Base-by-base conservation (phyloP, 257 asterid genomes). In the Avicennia marina region DNA sequence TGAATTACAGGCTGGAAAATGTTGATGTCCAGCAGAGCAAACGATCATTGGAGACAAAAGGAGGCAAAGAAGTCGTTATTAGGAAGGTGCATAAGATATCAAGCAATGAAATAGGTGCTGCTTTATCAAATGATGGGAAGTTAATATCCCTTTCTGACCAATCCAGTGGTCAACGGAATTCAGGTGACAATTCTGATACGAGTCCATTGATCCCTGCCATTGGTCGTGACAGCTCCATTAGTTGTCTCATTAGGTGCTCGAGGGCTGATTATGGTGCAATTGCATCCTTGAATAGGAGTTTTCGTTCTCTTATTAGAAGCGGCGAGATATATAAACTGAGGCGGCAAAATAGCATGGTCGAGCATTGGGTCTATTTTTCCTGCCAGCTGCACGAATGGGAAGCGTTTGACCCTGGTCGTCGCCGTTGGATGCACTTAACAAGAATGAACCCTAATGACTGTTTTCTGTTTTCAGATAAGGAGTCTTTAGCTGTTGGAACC, bases 281-380 rank as follows among this genome's bases (percentile, higher is more conserved):
- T 40, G 94, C 98, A 16, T 80, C 81, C n/a, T 54, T 93, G 50
- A 89, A 84, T 58, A 42, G 77, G 44, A 79, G 75, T 58, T 93
- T 93, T 51, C 94, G 91, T 17, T 73, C 94, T 6, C 83, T 93
- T 55, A 49, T 93, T 56, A 69, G 84, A 58, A 77, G 72, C 7
- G 98, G 95, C 4, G 93, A 83, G 62, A 77, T 93, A 11, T 93
- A 85, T 38, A 72, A 62, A 47, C 38, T 81, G 66, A 79, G 98
- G 77, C 78, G 96, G 44, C 55, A 60, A 31, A 53, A 51, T 12
- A 83, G 81, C 11, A 71, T 93, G 4, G 66, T 93, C 10, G 98
- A 93, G 77, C 95, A 89, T 69, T 93, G 98, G 98, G 95, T 93
- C 55, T 93, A 89, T 56, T 86, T 93, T 63, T 89, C 98, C 0